Base-by-base conservation (phyloP, 192 early-diverging fungal genomes). In the Geranomyces variabilis region DNA sequence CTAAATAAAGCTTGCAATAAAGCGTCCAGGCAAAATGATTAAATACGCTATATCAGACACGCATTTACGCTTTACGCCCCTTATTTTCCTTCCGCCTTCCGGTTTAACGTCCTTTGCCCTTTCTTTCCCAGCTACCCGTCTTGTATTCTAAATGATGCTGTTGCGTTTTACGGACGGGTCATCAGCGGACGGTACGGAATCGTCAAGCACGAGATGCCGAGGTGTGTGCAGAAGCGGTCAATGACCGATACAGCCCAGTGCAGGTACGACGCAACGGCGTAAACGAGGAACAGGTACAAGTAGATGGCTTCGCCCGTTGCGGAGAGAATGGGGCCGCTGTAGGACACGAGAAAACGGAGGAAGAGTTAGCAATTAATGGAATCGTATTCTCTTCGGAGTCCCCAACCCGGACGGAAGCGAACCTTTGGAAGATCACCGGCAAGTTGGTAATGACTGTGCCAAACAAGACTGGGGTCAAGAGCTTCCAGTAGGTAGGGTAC, bases 161-260 rank as follows among this genome's bases (percentile, higher is more conserved):
- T n/a, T n/a, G n/a, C n/a, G 36, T 10, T 45, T 64, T 36, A 72
- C 15, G 70, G 70, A 14, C 70, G 22, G 0, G 62, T 51, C 29
- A 49, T 34, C 30, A 72, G 19, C 24, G 70, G 70, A n/a, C 70
- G 70, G 62, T 80, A 75, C 29, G 71, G 70, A 79, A 96, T 96
- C 61, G 83, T 82, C 61, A 96, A 79, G 74, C 94, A 96, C 61
- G 90, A 84, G 80, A 96, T 96, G 67, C 88, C 89, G 63, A 96
- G 79, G 75, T 87, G 90, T 44, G 86, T 80, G 77, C 94, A 96
- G 81, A 96, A 95, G 48, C 90, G 88, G 67, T 92, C 85, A 71
- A 96, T 93, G 74, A 96, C 92, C 48, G 91, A 77, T 63, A 89
- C 69, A 45, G 92, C 92, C 93, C 93, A 96, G 81, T 93, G 89